phyloP scores from a whole-genome alignment of 108 stramenopile genomes.

The Craspedostauros australis region DNA sequence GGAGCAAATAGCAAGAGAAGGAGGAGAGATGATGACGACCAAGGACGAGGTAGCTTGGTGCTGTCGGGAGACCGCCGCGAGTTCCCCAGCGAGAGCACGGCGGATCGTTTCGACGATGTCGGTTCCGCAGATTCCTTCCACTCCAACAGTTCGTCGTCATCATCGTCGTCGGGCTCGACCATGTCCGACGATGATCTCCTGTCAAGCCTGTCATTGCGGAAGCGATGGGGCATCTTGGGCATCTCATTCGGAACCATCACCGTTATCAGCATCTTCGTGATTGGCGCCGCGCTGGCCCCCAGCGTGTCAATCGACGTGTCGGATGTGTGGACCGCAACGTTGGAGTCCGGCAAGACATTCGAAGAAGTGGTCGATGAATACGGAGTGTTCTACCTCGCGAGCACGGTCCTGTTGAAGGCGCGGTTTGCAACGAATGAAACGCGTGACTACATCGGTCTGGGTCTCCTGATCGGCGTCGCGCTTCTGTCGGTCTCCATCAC shows the following conservation, averaged over 20 bases:
- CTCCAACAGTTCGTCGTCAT: too few species aligned
- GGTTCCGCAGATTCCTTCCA: too few species aligned
- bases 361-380: conserved; percentile 30
- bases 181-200: too few species aligned
- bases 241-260: conserved; percentile 17
- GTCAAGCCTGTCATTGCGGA: not conserved
- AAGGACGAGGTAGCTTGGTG: too few species aligned
- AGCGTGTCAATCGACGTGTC: conserved; percentile 27
- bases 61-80: too few species aligned
- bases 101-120: too few species aligned
- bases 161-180: too few species aligned
- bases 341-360: conserved; percentile 31
- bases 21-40: too few species aligned
- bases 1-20: too few species aligned
- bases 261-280: conserved; percentile 24
- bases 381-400: conserved; percentile 29
- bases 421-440: conserved; percentile 23
- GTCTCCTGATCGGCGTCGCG: conserved; percentile 22
- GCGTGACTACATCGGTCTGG: conserved; percentile 38
- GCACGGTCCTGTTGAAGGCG: conserved; percentile 25
- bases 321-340: conserved; percentile 15
- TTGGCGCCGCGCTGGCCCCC: conserved; percentile 33
- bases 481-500: conserved; percentile 12
- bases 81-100: too few species aligned
- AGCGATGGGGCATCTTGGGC: conserved; percentile 18